Percentiles rank a stretch among this genome's conserved stretches.
Conservation (phyloP, 169 alveolate genomes). For the Plasmodium blacklocki region DNA sequence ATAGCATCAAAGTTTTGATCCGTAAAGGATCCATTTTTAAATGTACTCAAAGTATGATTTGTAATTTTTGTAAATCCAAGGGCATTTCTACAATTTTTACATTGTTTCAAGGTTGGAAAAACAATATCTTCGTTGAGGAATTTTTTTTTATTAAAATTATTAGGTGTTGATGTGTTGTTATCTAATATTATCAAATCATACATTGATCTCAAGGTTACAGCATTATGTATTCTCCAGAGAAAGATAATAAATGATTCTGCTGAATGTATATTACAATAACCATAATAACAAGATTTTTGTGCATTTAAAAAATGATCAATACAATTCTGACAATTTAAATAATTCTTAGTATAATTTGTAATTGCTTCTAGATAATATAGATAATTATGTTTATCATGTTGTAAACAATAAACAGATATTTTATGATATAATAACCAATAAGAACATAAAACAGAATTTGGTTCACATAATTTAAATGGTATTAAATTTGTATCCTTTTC, state of each 20-base stretch:
- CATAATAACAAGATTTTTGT: conserved; percentile 48
- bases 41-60: background rate
- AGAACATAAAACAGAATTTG: conserved; percentile 35
- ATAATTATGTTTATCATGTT: conserved; percentile 30
- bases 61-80: conserved; percentile 58
- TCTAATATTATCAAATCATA: conserved; percentile 29
- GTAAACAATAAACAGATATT: conserved; percentile 39
- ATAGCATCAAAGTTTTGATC: conserved; percentile 39
- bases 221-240: conserved; percentile 70
- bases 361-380: conserved; percentile 13
- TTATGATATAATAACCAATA: conserved; percentile 58
- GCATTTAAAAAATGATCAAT: conserved; percentile 46
- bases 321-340: conserved; percentile 53
- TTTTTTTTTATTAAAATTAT: background rate
- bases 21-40: conserved; percentile 1
- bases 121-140: conserved; percentile 42
- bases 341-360: conserved; percentile 41
- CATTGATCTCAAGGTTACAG: conserved; percentile 50
- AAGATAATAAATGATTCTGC: conserved; percentile 56
- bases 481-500: background rate
- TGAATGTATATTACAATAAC: conserved; percentile 60
- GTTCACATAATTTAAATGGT: conserved; percentile 34
- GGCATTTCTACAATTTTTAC: conserved; percentile 42
- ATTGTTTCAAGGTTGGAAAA: conserved; percentile 40
- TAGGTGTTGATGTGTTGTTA: background rate